phyloP scores from a whole-genome alignment of 2,329 filamentous ascomycete genomes.

The Anisogramma anomala region DNA sequence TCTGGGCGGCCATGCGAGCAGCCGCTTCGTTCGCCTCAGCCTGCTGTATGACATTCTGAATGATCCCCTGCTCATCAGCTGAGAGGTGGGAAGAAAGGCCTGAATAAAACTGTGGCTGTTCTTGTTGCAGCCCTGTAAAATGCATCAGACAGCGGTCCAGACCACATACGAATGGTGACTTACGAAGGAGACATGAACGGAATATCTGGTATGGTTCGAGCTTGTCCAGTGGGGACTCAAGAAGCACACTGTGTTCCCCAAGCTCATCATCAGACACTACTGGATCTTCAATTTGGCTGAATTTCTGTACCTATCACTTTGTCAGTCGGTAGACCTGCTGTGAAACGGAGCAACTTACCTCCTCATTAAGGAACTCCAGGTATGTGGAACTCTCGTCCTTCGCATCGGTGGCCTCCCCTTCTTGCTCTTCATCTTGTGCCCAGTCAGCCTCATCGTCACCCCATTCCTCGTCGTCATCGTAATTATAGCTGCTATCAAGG shows the following conservation, averaged over 20 bases:
- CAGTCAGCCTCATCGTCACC: slow-evolving; percentile 73
- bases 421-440: slow-evolving; percentile 61
- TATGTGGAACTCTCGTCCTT: slow-evolving; percentile 91
- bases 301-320: slow-evolving; percentile 63
- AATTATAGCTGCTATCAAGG: slow-evolving; percentile 51
- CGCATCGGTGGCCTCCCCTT: slow-evolving; percentile 53
- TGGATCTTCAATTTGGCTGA: slow-evolving; percentile 54
- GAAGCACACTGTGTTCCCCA: slow-evolving; percentile 79
- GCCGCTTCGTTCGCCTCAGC: slow-evolving; percentile 42
- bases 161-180: slow-evolving; percentile 35
- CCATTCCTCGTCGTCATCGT: slow-evolving; percentile 68
- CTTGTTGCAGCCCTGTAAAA: slow-evolving; percentile 65
- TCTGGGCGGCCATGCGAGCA: slow-evolving; percentile 25
- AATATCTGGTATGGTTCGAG: slow-evolving; percentile 90
- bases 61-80: slow-evolving; percentile 67
- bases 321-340: slow-evolving; percentile 16
- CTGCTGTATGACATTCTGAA: slow-evolving; percentile 67
- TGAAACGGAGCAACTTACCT: slow-evolving; percentile 39
- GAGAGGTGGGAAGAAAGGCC: slow-evolving; percentile 68
- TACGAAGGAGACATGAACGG: slow-evolving; percentile 71
- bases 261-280: slow-evolving; percentile 76
- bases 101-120: slow-evolving; percentile 81
- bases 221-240: slow-evolving; percentile 91
- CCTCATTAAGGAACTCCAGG: slow-evolving; percentile 88
- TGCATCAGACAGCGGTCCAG: background rate